These are phyloP conservation scores for Monascus ruber DNA, from an alignment of 2,329 filamentous ascomycete species.

Conservation along the genomic window DNA sequence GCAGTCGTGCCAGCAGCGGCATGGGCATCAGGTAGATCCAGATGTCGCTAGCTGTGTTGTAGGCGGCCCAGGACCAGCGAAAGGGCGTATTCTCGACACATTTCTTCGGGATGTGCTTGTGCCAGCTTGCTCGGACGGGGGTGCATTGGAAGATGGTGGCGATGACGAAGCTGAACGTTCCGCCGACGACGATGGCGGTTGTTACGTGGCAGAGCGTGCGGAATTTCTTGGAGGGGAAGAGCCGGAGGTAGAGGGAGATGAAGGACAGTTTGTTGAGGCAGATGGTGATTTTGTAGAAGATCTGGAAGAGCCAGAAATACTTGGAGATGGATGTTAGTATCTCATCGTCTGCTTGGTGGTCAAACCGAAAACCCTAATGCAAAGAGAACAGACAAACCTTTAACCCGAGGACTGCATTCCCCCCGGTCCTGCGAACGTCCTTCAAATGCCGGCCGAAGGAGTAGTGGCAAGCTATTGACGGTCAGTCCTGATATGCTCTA, in stretches of 20 bases:
- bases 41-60: slow-evolving; percentile 22
- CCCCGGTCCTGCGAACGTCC: slow-evolving; percentile 5
- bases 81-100: slow-evolving; percentile 40
- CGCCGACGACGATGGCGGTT: slow-evolving; percentile 4
- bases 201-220: slow-evolving; percentile 6
- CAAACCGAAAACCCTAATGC: neutral
- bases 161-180: slow-evolving; percentile 5
- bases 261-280: slow-evolving; percentile 6
- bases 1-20: slow-evolving; percentile 36
- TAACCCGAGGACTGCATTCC: slow-evolving; percentile 3
- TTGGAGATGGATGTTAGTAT: neutral
- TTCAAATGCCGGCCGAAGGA: slow-evolving; percentile 6
- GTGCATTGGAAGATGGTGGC: slow-evolving; percentile 35
- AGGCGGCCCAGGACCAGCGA: slow-evolving; percentile 17
- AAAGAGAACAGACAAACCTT: slow-evolving; percentile 3
- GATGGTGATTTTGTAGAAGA: slow-evolving; percentile 9
- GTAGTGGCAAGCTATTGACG: slow-evolving; percentile 4
- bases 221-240: slow-evolving; percentile 8
- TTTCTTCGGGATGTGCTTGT: slow-evolving; percentile 37
- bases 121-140: slow-evolving; percentile 38
- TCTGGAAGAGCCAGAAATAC: slow-evolving; percentile 7
- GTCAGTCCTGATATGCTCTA: neutral
- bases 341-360: neutral
- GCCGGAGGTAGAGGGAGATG: slow-evolving; percentile 7
- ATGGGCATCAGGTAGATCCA: slow-evolving; percentile 38